Evolutionary conservation across 495 filamentous ascomycete genomes (phyloP).

Genomic region (Aspergillus sclerotioniger): DNA sequence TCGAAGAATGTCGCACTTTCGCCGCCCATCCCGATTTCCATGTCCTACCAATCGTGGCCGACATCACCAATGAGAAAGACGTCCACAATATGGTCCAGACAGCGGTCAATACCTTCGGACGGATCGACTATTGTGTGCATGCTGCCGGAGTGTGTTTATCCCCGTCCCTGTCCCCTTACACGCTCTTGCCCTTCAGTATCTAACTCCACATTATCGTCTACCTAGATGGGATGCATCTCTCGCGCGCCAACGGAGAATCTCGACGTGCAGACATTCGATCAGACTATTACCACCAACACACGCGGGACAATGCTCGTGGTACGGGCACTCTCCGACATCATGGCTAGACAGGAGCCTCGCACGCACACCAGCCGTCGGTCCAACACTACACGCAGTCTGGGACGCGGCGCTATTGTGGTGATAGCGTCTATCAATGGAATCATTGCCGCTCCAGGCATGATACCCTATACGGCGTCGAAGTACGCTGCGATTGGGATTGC

Average conservation of each 20-base stretch:
- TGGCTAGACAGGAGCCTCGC: neutral
- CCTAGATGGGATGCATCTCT: neutral
- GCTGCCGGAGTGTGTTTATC: conserved; percentile 8
- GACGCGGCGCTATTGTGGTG: conserved; percentile 33
- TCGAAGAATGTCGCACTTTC: conserved; percentile 6
- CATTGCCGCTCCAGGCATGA: conserved; percentile 21
- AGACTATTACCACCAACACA: neutral
- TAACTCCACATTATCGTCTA: no score
- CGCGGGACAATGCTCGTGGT: conserved; percentile 1
- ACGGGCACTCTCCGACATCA: neutral
- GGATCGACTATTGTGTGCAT: conserved; percentile 16
- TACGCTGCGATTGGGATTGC: conserved; percentile 44
- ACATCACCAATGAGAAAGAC: neutral
- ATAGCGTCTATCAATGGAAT: conserved; percentile 37
- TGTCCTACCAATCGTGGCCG: conserved; percentile 4
- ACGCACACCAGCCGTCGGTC: neutral
- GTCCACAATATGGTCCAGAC: neutral
- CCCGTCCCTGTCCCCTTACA: neutral
- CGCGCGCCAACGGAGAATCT: neutral
- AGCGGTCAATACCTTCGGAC: conserved; percentile 3
- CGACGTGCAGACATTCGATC: neutral
- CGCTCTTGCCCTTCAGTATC: neutral
- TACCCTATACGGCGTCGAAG: conserved; percentile 41
- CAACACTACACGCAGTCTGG: neutral
- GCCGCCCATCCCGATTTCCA: conserved; percentile 8